A percentile compares a stretch with the other conserved stretches of the same genome.
phyloP scores from a whole-genome alignment of 2,329 filamentous ascomycete genomes.

The Neonectria hederae region DNA sequence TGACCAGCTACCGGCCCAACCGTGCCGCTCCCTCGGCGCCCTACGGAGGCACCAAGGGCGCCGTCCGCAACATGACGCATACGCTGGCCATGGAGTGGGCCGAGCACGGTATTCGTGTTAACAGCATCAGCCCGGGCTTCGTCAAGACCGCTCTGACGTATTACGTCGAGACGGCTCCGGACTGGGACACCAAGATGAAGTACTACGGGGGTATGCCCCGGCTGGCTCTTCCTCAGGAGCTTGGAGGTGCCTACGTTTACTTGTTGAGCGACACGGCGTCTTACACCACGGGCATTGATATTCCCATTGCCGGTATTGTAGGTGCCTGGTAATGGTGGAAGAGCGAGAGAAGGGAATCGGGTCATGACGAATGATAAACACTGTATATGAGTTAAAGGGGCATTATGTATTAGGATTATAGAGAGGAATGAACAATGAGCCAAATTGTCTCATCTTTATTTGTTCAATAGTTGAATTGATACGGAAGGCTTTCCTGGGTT shows the following conservation, averaged over 20 bases:
- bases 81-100: slow-evolving; percentile 58
- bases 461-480: too few species aligned
- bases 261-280: slow-evolving; percentile 62
- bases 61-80: slow-evolving; percentile 51
- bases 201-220: slow-evolving; percentile 67
- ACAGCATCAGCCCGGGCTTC: slow-evolving; percentile 22
- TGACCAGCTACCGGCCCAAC: slow-evolving; percentile 60
- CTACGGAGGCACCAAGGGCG: slow-evolving; percentile 57
- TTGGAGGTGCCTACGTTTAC: slow-evolving; percentile 67
- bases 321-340: slow-evolving; percentile 28
- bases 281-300: slow-evolving; percentile 61
- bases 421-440: slow-evolving; percentile 12
- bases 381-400: slow-evolving; percentile 12
- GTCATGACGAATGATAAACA: slow-evolving; percentile 13
- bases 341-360: slow-evolving; percentile 8
- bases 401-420: slow-evolving; percentile 10
- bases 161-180: slow-evolving; percentile 60
- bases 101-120: slow-evolving; percentile 51
- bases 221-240: slow-evolving; percentile 61
- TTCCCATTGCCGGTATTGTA: slow-evolving; percentile 46
- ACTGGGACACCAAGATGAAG: slow-evolving; percentile 66
- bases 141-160: slow-evolving; percentile 58
- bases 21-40: slow-evolving; percentile 53
- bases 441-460: not conserved
- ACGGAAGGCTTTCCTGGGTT: not conserved